Evolutionary conservation across 352 stramenopile genomes (phyloP), one percentile per base, ranked within the genome.

Genomic region (Phytophthora sp.): DNA sequence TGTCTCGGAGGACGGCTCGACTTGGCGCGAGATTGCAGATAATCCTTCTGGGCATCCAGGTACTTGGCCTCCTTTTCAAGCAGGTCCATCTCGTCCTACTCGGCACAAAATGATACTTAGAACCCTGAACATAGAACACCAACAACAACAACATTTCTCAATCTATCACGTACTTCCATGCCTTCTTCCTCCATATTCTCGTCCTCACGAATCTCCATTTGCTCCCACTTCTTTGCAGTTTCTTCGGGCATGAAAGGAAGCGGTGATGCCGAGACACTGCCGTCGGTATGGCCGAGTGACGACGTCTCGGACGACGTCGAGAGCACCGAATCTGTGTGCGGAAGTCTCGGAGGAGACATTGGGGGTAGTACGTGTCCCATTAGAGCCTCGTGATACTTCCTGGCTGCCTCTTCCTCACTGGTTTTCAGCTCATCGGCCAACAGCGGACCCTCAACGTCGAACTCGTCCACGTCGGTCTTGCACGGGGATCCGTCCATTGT

Each of bases 51-150:
- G 0, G 84, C 84, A 47, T 86, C 76, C 44, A 92, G 31, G 52
- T 90, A 90, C 63, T 83, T 92, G 46, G 73, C 77, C 31, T 92
- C 84, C 51, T 92, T 92, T 61, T 80, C 53, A 49, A 91, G 53
- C 66, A 91, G 35, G 21, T 90, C 73, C 20, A 75, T 60, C 31
- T 91, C 79, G 44, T 88, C 70, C 77, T 90, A 27, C 2, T 26
- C 29, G n/a, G n/a, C n/a, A n/a, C n/a, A n/a, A n/a, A 33, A 33
- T 49, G 58, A 42, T 35, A 55, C 23, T n/a, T n/a, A n/a, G 21
- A 35, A 24, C 2, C 38, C 24, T 18, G 33, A n/a, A n/a, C 12
- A 12, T 39, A 38, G 23, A 41, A 33, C n/a, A 45, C 44, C 26
- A 31, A 16, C 24, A 44, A 41, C 23, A 45, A 13, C 18, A 23